These are phyloP conservation scores for Nicotiana noctiflora DNA, from an alignment of 257 asterid species.

Conservation along the genomic window DNA sequence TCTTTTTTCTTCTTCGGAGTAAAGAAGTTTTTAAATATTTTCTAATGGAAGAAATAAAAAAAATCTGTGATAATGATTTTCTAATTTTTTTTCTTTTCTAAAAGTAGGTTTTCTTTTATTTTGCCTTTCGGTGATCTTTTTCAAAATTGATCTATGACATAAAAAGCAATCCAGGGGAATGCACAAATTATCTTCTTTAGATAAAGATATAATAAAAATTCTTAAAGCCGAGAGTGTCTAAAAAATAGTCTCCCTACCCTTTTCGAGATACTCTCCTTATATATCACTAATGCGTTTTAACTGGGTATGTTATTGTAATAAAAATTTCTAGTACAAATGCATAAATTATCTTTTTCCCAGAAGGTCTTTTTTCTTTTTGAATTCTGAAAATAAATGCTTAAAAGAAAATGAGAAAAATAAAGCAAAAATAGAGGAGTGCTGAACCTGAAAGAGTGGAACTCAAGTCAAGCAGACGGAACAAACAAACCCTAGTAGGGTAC, in stretches of 20 bases:
- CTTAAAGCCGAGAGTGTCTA: too few species aligned
- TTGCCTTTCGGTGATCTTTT: not conserved
- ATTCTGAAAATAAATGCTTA: not conserved
- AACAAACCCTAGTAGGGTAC: slow-evolving; percentile 1
- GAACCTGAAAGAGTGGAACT: not conserved
- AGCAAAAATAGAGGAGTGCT: not conserved
- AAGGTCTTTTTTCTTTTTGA: not conserved
- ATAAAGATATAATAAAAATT: too few species aligned
- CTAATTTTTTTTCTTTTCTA: not conserved
- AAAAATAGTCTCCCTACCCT: too few species aligned
- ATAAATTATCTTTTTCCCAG: not conserved
- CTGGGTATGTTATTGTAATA: too few species aligned
- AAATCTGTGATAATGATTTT: too few species aligned
- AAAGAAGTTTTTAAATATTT: too few species aligned
- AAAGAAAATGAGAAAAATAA: not conserved
- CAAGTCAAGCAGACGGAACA: not conserved
- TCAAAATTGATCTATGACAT: not conserved
- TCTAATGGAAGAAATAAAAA: too few species aligned
- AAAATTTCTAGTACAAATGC: not conserved
- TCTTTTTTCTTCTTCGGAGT: too few species aligned
- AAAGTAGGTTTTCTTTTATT: not conserved
- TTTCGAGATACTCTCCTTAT: too few species aligned
- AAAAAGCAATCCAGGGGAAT: not conserved
- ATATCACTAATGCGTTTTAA: too few species aligned
- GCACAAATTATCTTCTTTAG: not conserved